Conservation (phyloP, 495 filamentous ascomycete species). For the Lasiosphaeria ovina region DNA sequence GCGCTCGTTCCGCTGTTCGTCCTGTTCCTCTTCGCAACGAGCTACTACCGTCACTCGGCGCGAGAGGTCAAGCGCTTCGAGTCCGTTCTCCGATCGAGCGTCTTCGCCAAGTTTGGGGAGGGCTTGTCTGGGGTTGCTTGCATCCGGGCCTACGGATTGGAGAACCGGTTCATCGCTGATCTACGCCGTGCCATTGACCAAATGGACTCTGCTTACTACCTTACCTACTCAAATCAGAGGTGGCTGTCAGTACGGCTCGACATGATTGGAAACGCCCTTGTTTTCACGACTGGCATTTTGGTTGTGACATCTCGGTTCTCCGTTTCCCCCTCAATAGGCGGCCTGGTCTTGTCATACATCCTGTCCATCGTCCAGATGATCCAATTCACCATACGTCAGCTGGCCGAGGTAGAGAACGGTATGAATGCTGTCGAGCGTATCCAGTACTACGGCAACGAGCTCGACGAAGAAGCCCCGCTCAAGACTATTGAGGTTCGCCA, state of each 20-base stretch:
- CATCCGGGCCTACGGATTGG: slow-evolving; percentile 85
- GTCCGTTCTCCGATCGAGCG: slow-evolving; percentile 75
- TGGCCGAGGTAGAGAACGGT: slow-evolving; percentile 94
- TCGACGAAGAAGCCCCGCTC: slow-evolving; percentile 85
- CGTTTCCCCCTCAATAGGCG: slow-evolving; percentile 78
- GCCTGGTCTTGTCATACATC: slow-evolving; percentile 89
- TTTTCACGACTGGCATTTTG: slow-evolving; percentile 83
- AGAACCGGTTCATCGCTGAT: slow-evolving; percentile 66
- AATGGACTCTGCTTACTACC: slow-evolving; percentile 91
- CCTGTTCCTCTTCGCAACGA: slow-evolving; percentile 77
- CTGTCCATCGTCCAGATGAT: slow-evolving; percentile 93
- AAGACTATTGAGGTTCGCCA: slow-evolving; percentile 64
- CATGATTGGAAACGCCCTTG: slow-evolving; percentile 73
- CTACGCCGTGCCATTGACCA: slow-evolving; percentile 72
- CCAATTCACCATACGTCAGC: slow-evolving; percentile 89
- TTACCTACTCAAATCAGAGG: slow-evolving; percentile 91
- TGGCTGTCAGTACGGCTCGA: slow-evolving; percentile 88
- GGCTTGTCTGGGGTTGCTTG: slow-evolving; percentile 77
- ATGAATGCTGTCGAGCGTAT: slow-evolving; percentile 96
- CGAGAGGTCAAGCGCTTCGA: slow-evolving; percentile 94
- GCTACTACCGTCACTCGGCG: slow-evolving; percentile 87
- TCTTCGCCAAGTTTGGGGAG: slow-evolving; percentile 92
- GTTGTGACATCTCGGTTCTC: slow-evolving; percentile 93
- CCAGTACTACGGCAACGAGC: slow-evolving; percentile 82
- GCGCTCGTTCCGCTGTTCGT: slow-evolving; percentile 79